These are phyloP conservation scores for Fusarium tanahbumbuense DNA, from an alignment of 2,329 filamentous ascomycete genomes.

Conservation along the genomic window DNA sequence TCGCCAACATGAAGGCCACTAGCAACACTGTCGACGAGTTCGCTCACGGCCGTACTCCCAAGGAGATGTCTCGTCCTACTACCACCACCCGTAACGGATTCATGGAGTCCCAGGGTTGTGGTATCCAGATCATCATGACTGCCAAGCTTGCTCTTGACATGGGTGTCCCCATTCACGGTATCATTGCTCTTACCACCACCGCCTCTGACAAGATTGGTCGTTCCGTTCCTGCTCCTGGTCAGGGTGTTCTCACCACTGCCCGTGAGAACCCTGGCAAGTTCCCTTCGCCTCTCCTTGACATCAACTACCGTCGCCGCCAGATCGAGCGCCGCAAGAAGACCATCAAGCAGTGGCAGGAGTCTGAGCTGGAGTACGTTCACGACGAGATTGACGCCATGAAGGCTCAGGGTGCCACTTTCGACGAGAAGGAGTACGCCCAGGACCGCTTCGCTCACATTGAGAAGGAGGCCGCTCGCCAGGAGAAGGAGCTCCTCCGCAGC, in stretches of 20 bases:
- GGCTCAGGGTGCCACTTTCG: constrained; percentile 77
- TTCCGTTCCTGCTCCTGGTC: constrained; percentile 94
- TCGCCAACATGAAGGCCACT: constrained; percentile 99
- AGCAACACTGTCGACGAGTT: constrained; percentile 98
- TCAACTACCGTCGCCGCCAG: constrained; percentile 96
- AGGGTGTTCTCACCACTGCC: constrained; percentile 95
- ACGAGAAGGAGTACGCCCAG: constrained; percentile 85
- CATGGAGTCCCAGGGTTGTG: constrained; percentile 99
- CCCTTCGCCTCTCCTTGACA: constrained; percentile 94
- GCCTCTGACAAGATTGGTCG: constrained; percentile 99
- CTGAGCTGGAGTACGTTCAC: constrained; percentile 90
- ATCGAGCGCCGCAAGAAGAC: constrained; percentile 93
- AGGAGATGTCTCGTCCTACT: constrained; percentile 97
- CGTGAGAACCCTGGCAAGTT: constrained; percentile 92
- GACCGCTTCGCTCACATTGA: constrained; percentile 90
- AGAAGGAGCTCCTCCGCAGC: constrained; percentile 91
- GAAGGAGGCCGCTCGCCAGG: constrained; percentile 85
- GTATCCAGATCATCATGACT: constrained; percentile 99
- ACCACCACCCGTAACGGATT: constrained; percentile 98
- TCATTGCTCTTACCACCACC: constrained; percentile 91
- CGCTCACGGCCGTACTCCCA: constrained; percentile 91
- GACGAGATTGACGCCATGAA: constrained; percentile 95
- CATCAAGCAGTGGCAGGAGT: constrained; percentile 97
- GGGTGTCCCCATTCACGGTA: constrained; percentile 97
- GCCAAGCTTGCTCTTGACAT: constrained; percentile 95